Conservation (phyloP, 495 filamentous ascomycete species). For the Rostrohypoxylon terebratum region DNA sequence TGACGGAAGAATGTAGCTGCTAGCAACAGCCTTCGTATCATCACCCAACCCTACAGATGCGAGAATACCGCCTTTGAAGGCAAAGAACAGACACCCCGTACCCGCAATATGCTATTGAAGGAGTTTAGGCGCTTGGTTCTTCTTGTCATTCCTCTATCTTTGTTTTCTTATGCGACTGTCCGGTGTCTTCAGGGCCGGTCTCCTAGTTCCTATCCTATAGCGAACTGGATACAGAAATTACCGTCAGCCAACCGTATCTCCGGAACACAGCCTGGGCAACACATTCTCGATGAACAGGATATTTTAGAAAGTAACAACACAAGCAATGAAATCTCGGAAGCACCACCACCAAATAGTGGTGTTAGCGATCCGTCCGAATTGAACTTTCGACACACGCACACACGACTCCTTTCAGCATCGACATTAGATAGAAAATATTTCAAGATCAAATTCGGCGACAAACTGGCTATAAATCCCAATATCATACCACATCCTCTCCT, state of each 20-base stretch:
- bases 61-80: not conserved
- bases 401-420: slow-evolving; percentile 58
- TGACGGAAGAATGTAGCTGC: not conserved
- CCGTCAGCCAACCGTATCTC: not conserved
- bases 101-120: slow-evolving; percentile 48
- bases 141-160: slow-evolving; percentile 35
- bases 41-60: not conserved
- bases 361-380: not conserved
- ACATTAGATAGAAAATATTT: slow-evolving; percentile 57
- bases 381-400: slow-evolving; percentile 37
- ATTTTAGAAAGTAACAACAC: not conserved
- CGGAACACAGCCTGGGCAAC: not conserved
- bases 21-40: not conserved
- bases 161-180: slow-evolving; percentile 44
- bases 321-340: not conserved
- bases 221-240: slow-evolving; percentile 1
- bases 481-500: slow-evolving; percentile 63
- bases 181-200: slow-evolving; percentile 35
- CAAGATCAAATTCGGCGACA: slow-evolving; percentile 55
- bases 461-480: slow-evolving; percentile 61
- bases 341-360: not conserved
- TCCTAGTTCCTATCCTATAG: slow-evolving; percentile 7
- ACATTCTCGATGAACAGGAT: not conserved
- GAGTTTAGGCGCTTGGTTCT: slow-evolving; percentile 50
- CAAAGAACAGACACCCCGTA: not conserved